phyloP scores from a whole-genome alignment of 352 stramenopile species.

The Phytophthora idaei region DNA sequence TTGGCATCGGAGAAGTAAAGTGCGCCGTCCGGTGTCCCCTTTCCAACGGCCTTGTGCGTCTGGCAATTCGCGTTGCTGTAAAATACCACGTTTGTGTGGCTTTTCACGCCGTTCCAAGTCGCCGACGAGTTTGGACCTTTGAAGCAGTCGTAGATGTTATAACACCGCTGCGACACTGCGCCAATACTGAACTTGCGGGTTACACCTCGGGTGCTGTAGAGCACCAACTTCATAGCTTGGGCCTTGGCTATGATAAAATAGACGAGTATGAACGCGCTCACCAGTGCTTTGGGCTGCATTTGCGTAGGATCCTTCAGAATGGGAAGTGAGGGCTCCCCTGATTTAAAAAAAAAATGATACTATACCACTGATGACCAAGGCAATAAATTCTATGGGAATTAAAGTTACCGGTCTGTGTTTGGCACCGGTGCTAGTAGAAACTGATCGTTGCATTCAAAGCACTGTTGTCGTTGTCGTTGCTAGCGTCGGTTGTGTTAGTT shows the following conservation, averaged over 20 bases:
- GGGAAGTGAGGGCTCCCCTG: neutral
- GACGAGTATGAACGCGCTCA: neutral
- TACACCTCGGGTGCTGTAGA: neutral
- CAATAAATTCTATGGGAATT: neutral
- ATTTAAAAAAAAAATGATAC: neutral
- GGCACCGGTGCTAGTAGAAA: neutral
- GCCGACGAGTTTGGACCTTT: slow-evolving; percentile 4
- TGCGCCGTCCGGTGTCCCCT: slow-evolving; percentile 8
- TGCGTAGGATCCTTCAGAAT: neutral
- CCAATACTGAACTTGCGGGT: slow-evolving; percentile 4
- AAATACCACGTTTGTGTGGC: slow-evolving; percentile 14
- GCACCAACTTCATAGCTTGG: slow-evolving; percentile 11
- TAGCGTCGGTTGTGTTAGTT: neutral
- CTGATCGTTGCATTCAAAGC: neutral
- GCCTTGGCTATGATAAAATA: neutral
- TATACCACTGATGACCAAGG: neutral
- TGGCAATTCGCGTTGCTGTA: slow-evolving; percentile 15
- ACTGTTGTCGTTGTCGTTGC: neutral
- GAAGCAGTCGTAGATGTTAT: slow-evolving; percentile 10
- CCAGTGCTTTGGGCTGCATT: neutral
- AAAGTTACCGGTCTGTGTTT: neutral
- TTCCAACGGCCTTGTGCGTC: slow-evolving; percentile 11
- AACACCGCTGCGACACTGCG: slow-evolving; percentile 10
- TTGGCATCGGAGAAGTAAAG: slow-evolving; percentile 21
- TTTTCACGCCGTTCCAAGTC: slow-evolving; percentile 16